Evolutionary conservation across 176 grass and related monocot species (phyloP).

Genomic region (Triticum dicoccoides): DNA sequence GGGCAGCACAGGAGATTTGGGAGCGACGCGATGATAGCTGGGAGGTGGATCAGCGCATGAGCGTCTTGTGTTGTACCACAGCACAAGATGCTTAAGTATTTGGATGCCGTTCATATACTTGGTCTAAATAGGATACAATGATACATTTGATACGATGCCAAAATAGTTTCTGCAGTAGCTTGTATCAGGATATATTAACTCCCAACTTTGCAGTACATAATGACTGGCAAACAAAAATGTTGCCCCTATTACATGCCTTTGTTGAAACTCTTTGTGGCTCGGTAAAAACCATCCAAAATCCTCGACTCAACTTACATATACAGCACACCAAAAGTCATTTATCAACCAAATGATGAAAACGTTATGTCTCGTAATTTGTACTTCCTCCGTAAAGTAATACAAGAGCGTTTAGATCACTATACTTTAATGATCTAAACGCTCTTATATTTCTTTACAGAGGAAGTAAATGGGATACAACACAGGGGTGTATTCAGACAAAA

Average conservation of each 20-base stretch:
- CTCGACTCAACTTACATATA: not conserved
- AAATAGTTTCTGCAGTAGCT: not conserved
- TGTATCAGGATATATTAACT: not conserved
- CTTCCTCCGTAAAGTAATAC: too few species aligned
- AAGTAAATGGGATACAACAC: not conserved
- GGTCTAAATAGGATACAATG: not conserved
- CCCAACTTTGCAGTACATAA: not conserved
- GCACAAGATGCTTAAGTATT: not conserved
- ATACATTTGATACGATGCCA: not conserved
- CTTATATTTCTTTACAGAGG: too few species aligned
- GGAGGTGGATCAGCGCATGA: too few species aligned
- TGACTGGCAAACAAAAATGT: not conserved
- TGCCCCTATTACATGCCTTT: not conserved
- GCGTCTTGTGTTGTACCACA: too few species aligned
- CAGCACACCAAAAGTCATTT: not conserved
- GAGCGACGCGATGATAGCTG: too few species aligned
- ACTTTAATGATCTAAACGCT: too few species aligned
- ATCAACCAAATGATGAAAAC: constrained; percentile 11
- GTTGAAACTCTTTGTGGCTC: not conserved
- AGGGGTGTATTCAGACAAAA: not conserved
- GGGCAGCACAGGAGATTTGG: too few species aligned
- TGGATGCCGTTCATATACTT: not conserved
- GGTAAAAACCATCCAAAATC: not conserved
- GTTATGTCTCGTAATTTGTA: constrained; percentile 12
- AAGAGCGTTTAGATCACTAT: too few species aligned